phyloP scores from a whole-genome alignment of 352 stramenopile genomes.

The Plasmopara viticola region DNA sequence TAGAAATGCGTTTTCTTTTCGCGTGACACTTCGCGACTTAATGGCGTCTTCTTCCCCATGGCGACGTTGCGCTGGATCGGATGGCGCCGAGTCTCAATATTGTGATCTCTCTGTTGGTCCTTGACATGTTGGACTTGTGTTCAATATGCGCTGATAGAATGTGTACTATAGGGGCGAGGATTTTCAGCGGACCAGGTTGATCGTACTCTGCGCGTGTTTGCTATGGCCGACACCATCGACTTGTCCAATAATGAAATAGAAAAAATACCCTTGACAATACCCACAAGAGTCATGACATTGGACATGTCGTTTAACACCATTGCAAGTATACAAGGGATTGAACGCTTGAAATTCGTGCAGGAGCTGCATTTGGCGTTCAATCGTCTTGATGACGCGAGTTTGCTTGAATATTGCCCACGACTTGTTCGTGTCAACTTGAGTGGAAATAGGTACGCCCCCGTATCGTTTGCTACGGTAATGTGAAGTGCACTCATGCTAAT shows the following conservation, averaged over 20 bases:
- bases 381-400: conserved; percentile 44
- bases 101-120: conserved; percentile 7
- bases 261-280: conserved; percentile 43
- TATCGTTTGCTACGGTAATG: background rate
- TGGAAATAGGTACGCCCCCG: conserved; percentile 47
- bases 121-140: no score
- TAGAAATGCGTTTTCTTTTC: background rate
- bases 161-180: background rate
- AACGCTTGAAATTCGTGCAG: conserved; percentile 57
- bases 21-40: conserved; percentile 1
- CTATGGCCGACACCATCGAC: conserved; percentile 52
- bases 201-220: conserved; percentile 58
- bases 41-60: conserved; percentile 26
- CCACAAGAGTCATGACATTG: conserved; percentile 36
- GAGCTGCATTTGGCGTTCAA: conserved; percentile 72
- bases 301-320: conserved; percentile 73
- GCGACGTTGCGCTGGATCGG: conserved; percentile 36
- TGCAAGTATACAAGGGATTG: conserved; percentile 34
- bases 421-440: conserved; percentile 60
- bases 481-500: background rate
- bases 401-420: conserved; percentile 57
- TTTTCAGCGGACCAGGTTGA: conserved; percentile 52
- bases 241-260: conserved; percentile 77
- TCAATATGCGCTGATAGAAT: background rate
- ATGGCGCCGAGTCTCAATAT: conserved; percentile 22